A percentile compares a stretch with the other conserved stretches of the same genome.
phyloP scores from a whole-genome alignment of 2,329 filamentous ascomycete genomes.

The Aspergillus unguis region DNA sequence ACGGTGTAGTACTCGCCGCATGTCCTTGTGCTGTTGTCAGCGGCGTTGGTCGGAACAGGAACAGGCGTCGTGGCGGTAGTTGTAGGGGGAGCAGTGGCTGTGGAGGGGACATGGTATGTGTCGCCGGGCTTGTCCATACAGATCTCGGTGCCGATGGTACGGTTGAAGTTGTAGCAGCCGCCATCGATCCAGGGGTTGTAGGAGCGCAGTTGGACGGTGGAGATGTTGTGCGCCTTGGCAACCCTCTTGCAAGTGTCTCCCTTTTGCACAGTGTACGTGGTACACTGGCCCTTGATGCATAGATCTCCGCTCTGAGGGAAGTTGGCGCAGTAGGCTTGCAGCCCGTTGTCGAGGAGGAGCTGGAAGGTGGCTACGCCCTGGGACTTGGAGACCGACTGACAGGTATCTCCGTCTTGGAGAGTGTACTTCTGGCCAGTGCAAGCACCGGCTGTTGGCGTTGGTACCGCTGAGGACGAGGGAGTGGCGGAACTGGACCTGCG shows the following conservation, averaged over 20 bases:
- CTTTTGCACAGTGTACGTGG: not conserved
- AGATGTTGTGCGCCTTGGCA: slow-evolving; percentile 6
- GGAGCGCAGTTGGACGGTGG: slow-evolving; percentile 6
- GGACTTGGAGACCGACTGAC: slow-evolving; percentile 6
- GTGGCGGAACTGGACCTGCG: no score
- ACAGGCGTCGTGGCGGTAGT: no score
- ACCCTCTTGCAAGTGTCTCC: slow-evolving; percentile 13
- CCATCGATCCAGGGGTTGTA: slow-evolving; percentile 12
- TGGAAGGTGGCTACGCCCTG: slow-evolving; percentile 6
- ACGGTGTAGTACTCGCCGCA: slow-evolving; percentile 12
- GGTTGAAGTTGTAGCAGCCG: slow-evolving; percentile 6
- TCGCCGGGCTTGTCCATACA: slow-evolving; percentile 6
- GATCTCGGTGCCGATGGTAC: slow-evolving; percentile 3
- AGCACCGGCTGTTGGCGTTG: slow-evolving; percentile 1
- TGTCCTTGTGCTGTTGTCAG: not conserved
- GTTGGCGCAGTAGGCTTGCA: slow-evolving; percentile 5
- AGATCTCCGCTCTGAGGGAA: slow-evolving; percentile 1
- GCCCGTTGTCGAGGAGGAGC: slow-evolving; percentile 4
- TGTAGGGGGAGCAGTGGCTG: not conserved
- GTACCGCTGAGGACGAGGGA: no score
- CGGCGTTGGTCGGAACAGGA: slow-evolving; percentile 8
- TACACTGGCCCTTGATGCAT: slow-evolving; percentile 2
- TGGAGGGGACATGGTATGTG: slow-evolving; percentile 2
- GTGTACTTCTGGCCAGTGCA: slow-evolving; percentile 9
- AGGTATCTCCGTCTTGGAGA: slow-evolving; percentile 10